A percentile compares a stretch with the other conserved stretches of the same genome.
These are phyloP conservation scores for Talaromyces adpressus DNA, from an alignment of 495 filamentous ascomycete species.

Conservation along the genomic window DNA sequence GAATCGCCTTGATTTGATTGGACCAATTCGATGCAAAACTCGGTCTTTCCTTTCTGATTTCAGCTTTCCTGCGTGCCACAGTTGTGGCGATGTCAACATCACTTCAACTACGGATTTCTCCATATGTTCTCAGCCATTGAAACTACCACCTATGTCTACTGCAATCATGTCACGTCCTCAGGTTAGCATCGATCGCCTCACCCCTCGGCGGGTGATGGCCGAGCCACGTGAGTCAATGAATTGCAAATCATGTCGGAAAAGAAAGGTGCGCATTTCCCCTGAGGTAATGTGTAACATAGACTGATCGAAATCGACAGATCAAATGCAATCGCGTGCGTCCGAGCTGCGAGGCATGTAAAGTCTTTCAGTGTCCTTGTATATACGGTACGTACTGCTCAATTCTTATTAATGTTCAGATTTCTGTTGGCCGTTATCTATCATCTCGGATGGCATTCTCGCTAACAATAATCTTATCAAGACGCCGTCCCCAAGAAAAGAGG, in stretches of 20 bases:
- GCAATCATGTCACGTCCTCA: constrained; percentile 61
- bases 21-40: neutral
- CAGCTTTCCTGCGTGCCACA: neutral
- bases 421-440: neutral
- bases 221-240: constrained; percentile 88
- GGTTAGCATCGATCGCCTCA: constrained; percentile 78
- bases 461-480: constrained; percentile 42
- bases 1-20: neutral
- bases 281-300: neutral
- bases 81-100: neutral
- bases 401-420: neutral
- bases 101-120: neutral
- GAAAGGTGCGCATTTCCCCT: constrained; percentile 51
- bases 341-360: constrained; percentile 80
- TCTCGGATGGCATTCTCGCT: neutral
- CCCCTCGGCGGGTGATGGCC: constrained; percentile 61
- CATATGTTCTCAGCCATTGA: neutral
- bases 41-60: neutral
- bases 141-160: neutral
- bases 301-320: constrained; percentile 45
- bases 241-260: constrained; percentile 85
- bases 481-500: constrained; percentile 83
- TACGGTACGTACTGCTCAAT: constrained; percentile 54
- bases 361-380: constrained; percentile 81
- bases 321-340: constrained; percentile 83